Conservation (phyloP, 2,329 filamentous ascomycete species). For the Fusarium camptoceras region DNA sequence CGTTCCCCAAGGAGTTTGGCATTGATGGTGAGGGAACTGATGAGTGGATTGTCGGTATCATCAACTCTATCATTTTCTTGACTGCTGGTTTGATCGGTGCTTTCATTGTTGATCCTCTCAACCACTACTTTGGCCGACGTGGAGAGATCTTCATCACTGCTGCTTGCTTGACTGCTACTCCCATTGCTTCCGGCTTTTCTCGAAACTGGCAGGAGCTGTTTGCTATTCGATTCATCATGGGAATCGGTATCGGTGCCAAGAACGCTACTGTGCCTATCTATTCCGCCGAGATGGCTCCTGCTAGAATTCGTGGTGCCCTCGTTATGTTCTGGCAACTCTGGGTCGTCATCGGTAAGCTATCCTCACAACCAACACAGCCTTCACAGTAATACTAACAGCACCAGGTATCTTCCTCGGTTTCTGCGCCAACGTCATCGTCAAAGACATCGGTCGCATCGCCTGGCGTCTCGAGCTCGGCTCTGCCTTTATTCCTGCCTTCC, state of each 20-base stretch:
- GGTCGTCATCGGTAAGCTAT: slow-evolving; percentile 62
- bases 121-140: slow-evolving; percentile 59
- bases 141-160: slow-evolving; percentile 77
- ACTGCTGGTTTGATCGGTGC: slow-evolving; percentile 51
- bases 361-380: fast-evolving
- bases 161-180: slow-evolving; percentile 74
- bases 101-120: slow-evolving; percentile 69
- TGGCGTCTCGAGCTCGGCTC: slow-evolving; percentile 66
- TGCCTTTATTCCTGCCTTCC: slow-evolving; percentile 69
- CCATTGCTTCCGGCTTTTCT: slow-evolving; percentile 72
- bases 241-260: slow-evolving; percentile 76
- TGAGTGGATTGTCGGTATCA: slow-evolving; percentile 68
- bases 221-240: slow-evolving; percentile 73
- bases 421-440: slow-evolving; percentile 52
- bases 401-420: slow-evolving; percentile 57
- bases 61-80: slow-evolving; percentile 60
- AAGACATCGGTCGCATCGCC: slow-evolving; percentile 43
- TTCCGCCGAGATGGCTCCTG: slow-evolving; percentile 77
- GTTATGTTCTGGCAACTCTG: slow-evolving; percentile 86
- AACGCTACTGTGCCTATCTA: slow-evolving; percentile 77
- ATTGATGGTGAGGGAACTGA: slow-evolving; percentile 50
- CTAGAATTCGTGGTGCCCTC: slow-evolving; percentile 75
- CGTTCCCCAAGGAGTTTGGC: slow-evolving; percentile 63
- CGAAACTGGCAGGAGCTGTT: slow-evolving; percentile 76
- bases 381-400: fast-evolving